Conservation (phyloP, 352 stramenopile species). For the Globisporangium rhizosaccharum region DNA sequence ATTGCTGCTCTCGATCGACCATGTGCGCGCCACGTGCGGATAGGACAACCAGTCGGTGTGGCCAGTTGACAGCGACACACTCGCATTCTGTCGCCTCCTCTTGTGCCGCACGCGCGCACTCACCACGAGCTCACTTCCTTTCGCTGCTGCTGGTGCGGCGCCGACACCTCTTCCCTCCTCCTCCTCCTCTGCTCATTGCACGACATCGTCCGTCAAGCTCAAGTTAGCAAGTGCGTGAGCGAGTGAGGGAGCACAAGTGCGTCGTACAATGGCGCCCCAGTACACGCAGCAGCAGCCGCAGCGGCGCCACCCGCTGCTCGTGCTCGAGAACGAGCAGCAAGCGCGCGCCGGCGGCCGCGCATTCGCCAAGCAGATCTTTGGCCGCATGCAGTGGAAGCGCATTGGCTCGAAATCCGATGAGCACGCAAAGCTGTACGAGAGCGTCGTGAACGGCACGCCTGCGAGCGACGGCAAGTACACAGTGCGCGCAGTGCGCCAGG, state of each 20-base stretch:
- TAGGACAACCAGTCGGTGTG: not conserved
- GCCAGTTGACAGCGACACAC: not conserved
- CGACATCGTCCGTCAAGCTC: not conserved
- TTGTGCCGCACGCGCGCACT: not conserved
- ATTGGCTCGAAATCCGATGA: conserved; percentile 45
- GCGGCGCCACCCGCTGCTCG: conserved; percentile 10
- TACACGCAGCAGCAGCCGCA: not conserved
- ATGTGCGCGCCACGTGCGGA: no score
- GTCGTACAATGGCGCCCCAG: not conserved
- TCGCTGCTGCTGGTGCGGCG: no score
- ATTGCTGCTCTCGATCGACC: no score
- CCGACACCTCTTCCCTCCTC: not conserved
- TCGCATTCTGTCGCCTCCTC: no score
- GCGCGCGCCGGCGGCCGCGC: conserved; percentile 43
- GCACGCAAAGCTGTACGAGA: conserved; percentile 58
- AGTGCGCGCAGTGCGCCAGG: conserved; percentile 46
- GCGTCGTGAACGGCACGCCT: conserved; percentile 10
- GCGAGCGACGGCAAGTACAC: conserved; percentile 22
- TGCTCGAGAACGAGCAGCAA: conserved; percentile 46
- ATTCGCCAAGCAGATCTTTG: conserved; percentile 68
- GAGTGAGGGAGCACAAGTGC: not conserved
- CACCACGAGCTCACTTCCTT: no score
- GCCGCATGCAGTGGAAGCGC: conserved; percentile 62
- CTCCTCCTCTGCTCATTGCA: not conserved
- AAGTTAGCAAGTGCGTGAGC: not conserved